phyloP scores from a whole-genome alignment of 2,329 filamentous ascomycete species.

The Trichoderma sp. region DNA sequence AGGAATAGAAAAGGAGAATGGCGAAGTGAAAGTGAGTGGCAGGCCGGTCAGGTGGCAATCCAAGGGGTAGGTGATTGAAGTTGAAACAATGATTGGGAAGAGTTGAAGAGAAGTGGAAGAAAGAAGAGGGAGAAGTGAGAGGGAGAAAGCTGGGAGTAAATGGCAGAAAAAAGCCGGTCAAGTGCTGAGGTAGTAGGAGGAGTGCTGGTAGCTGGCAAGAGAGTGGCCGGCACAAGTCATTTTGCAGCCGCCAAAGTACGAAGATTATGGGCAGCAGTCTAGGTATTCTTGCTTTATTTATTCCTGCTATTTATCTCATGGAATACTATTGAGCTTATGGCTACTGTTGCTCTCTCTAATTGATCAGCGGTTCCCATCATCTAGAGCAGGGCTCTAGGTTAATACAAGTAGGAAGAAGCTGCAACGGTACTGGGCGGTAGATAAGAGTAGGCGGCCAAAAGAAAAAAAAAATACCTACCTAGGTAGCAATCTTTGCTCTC shows the following conservation, averaged over 20 bases:
- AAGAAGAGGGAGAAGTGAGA: not conserved
- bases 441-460: too few species aligned
- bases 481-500: too few species aligned
- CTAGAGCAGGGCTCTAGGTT: too few species aligned
- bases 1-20: slow-evolving; percentile 12
- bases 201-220: not conserved
- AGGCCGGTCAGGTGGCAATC: slow-evolving; percentile 7
- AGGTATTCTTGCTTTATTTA: not conserved
- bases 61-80: slow-evolving; percentile 22
- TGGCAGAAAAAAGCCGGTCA: slow-evolving; percentile 14
- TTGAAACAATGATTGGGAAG: slow-evolving; percentile 22
- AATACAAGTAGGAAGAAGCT: not conserved
- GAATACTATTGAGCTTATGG: not conserved
- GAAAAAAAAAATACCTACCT: too few species aligned
- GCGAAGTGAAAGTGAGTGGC: slow-evolving; percentile 7
- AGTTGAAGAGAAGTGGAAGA: not conserved
- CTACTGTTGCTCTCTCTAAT: not conserved
- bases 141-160: slow-evolving; percentile 1
- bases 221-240: not conserved
- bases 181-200: slow-evolving; percentile 6
- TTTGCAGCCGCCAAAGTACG: not conserved
- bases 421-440: too few species aligned
- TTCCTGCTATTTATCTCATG: not conserved
- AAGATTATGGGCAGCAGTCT: not conserved
- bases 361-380: not conserved